A percentile compares a stretch with the other conserved stretches of the same genome.
Conservation (phyloP, 2,329 filamentous ascomycete species). For the Penicillium sp. region DNA sequence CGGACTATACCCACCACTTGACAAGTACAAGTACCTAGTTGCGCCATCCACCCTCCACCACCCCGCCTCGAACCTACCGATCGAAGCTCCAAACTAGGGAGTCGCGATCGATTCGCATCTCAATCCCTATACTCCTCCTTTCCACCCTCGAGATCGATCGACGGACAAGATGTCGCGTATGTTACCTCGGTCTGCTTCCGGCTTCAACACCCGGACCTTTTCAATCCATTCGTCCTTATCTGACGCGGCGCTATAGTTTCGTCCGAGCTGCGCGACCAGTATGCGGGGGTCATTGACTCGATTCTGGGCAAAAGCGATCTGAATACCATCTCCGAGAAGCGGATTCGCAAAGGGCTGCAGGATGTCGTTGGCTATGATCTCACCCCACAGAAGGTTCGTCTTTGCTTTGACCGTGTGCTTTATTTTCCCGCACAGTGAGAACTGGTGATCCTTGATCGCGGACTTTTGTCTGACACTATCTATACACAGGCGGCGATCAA, state of each 20-base stretch:
- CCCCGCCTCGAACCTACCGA: conserved; percentile 9
- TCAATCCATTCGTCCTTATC: conserved; percentile 25
- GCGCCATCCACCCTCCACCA: conserved; percentile 15
- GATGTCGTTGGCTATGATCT: conserved; percentile 65
- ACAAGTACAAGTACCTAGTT: conserved; percentile 11
- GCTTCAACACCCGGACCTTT: conserved; percentile 22
- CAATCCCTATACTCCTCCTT: neutral
- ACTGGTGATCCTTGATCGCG: neutral
- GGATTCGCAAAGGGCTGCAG: conserved; percentile 66
- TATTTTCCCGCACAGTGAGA: neutral
- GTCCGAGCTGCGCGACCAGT: conserved; percentile 53
- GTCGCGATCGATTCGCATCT: neutral
- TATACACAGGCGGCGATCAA: conserved; percentile 67
- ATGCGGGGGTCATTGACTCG: conserved; percentile 64
- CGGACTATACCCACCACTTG: conserved; percentile 29
- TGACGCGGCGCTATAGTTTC: conserved; percentile 47
- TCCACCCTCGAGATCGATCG: conserved; percentile 4
- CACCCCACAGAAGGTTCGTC: conserved; percentile 62
- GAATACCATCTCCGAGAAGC: conserved; percentile 67
- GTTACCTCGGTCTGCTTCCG: conserved; percentile 29
- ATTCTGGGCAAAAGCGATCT: conserved; percentile 65
- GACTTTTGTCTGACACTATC: neutral
- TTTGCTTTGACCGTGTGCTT: neutral
- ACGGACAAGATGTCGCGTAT: conserved; percentile 43
- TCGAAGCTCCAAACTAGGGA: neutral